These are phyloP conservation scores for Malus hybrid DNA, from an alignment of 331 rosid species.

Conservation along the genomic window DNA sequence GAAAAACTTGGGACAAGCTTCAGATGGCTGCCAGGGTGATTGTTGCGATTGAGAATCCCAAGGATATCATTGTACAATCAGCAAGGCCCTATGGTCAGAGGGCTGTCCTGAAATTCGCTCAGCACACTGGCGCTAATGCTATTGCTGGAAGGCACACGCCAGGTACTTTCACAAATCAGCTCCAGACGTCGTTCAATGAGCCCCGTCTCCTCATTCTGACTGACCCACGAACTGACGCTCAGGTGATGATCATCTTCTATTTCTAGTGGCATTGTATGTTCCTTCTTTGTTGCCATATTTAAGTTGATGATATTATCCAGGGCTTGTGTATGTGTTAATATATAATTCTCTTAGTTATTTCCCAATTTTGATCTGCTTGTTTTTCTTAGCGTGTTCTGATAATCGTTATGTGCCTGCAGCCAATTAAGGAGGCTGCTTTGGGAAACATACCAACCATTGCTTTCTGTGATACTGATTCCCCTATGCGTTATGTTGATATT, in stretches of 20 bases:
- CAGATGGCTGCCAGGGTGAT: conserved; percentile 76
- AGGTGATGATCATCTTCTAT: conserved; percentile 23
- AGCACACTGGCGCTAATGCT: conserved; percentile 66
- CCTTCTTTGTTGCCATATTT: not conserved
- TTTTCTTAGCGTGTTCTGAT: not conserved
- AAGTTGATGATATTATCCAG: not conserved
- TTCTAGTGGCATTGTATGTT: not conserved
- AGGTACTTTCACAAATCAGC: conserved; percentile 74
- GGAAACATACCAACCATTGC: conserved; percentile 88
- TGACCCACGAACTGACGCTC: conserved; percentile 81
- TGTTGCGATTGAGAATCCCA: conserved; percentile 70
- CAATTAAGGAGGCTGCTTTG: conserved; percentile 80
- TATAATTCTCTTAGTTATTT: not conserved
- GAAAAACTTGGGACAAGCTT: conserved; percentile 80
- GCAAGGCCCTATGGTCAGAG: conserved; percentile 86
- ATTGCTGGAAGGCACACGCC: conserved; percentile 77
- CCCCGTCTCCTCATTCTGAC: conserved; percentile 83
- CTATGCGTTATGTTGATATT: conserved; percentile 76
- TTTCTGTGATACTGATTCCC: conserved; percentile 82
- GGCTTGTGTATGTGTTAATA: not conserved
- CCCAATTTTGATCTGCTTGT: not conserved
- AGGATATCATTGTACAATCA: conserved; percentile 77
- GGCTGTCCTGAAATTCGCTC: conserved; percentile 76
- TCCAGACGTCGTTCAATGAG: conserved; percentile 55
- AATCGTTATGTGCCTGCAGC: conserved; percentile 37